Base-by-base conservation (phyloP, 2,329 filamentous ascomycete species). In the Didymosphaeria variabile region DNA sequence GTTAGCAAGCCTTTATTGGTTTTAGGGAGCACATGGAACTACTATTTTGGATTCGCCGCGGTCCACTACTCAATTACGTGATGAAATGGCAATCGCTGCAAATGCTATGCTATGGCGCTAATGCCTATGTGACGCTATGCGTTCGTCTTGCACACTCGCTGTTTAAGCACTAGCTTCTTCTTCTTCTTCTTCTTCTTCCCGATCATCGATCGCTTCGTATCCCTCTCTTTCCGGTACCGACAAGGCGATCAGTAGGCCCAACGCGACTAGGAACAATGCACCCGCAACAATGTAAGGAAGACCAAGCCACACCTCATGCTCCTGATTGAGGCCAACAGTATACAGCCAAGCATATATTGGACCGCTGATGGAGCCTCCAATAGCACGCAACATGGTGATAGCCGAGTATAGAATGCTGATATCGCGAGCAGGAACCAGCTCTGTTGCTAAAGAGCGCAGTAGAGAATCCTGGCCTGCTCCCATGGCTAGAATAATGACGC, bases 281-380 rank as follows among this genome's bases (percentile, higher is more conserved):
- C 61, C 63, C 32, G 65, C 57, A n/a, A 64, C 51, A 6, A 67
- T 6, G 57, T 60, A 67, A 3, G 65, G 65, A 12, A 67, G 40
- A 3, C 65, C 65, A 2, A 65, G 42, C 61, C 61, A 63, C 8
- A 17, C 23, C 13, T 57, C 55, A 17, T 32, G 36, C 26, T 38
- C 38, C n/a, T 29, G 36, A n/a, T 34, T 52, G 31, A 67, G 21
- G 2, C 59, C 67, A 2, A 55, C 56, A 26, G 47, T 46, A 40
- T 70, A 70, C 10, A 70, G 32, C 52, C 57, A 64, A 17, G 67
- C 66, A 40, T 66, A 68, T 12, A 70, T 57, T 1, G 67, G 67
- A 10, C 67, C 67, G 21, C 64, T 66, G 34, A 66, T 29, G 1
- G 67, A 68, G 0, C 64, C 66, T 1, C 67, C 67, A 40, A 68